Conservation (phyloP, 2,329 filamentous ascomycete genomes). For the Blastomyces emzantsi region DNA sequence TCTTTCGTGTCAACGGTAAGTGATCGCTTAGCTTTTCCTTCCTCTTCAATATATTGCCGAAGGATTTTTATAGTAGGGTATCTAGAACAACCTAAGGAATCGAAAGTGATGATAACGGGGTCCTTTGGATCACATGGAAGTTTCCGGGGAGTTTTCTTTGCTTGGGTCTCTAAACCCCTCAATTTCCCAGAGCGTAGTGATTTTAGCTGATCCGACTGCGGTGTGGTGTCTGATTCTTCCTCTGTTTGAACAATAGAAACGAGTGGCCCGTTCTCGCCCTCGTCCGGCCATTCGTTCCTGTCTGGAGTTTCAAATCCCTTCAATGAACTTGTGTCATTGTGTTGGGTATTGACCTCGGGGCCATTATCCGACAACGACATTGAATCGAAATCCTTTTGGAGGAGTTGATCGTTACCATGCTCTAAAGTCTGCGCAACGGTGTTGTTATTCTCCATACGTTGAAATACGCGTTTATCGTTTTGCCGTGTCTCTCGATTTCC, state of each 20-base stretch:
- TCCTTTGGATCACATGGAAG: slow-evolving; percentile 44
- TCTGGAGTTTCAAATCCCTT: slow-evolving; percentile 10
- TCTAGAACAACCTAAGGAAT: slow-evolving; percentile 66
- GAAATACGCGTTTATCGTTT: not conserved
- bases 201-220: slow-evolving; percentile 15
- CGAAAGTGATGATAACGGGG: slow-evolving; percentile 73
- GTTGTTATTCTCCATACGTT: not conserved
- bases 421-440: slow-evolving; percentile 9
- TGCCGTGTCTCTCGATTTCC: not conserved
- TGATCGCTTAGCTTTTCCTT: slow-evolving; percentile 57
- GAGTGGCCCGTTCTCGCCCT: slow-evolving; percentile 21
- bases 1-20: slow-evolving; percentile 38
- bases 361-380: slow-evolving; percentile 24
- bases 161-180: not conserved
- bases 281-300: slow-evolving; percentile 25
- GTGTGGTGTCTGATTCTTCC: not conserved
- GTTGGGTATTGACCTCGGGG: slow-evolving; percentile 3
- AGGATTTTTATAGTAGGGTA: slow-evolving; percentile 56
- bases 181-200: not conserved
- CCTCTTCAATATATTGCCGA: slow-evolving; percentile 66
- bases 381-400: slow-evolving; percentile 22
- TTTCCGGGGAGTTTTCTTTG: slow-evolving; percentile 16
- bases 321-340: not conserved
- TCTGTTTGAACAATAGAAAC: not conserved
- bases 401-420: slow-evolving; percentile 19